Evolutionary conservation across 148 eudicot species (phyloP), one percentile per base, ranked within the genome.

Genomic region (Rhododendron ovatum): DNA sequence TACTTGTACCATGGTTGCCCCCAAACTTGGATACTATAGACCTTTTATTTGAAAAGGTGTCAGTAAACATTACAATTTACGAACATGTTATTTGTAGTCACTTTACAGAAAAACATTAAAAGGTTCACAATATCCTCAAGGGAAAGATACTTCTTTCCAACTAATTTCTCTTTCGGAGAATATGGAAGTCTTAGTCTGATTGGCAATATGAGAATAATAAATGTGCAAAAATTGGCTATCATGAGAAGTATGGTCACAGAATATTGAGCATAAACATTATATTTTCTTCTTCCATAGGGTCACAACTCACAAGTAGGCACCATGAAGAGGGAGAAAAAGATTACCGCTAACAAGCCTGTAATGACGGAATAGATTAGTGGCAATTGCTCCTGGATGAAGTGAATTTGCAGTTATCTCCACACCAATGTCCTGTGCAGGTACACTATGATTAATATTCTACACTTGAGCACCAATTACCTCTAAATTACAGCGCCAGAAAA

Each of bases 381-480:
- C 85, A 69, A 94, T 91, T 80, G 83, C 88, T 51, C 96, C 96
- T 1, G 96, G 96, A 92, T 92, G 93, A 88, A 94, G 90, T 53
- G 96, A 91, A 86, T 94, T 94, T 59, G 93, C 96, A 53, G 96
- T 94, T 86, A 94, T 86, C 5, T 89, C 87, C 80, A 84, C 90
- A 14, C 91, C 91, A 5, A 92, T 93, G 77, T 91, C 94, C 98
- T 95, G 90, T 81, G 55, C 59, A 80, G 37, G 53, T 7, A 81
- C 33, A 55, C 30, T 20, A 33, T 17, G 14, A 55, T 57, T 57
- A 81, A 20, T 57, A 55, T 17, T 30, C 1, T 30, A 69, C 20
- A 80, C 13, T n/a, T 26, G 57, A 48, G 7, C 59, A 47, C 22
- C 81, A 24, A 26, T n/a, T 26, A 48, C 59, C 35, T 79, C 51